phyloP scores from a whole-genome alignment of 2,329 filamentous ascomycete genomes.

The Aspergillus glaucus region DNA sequence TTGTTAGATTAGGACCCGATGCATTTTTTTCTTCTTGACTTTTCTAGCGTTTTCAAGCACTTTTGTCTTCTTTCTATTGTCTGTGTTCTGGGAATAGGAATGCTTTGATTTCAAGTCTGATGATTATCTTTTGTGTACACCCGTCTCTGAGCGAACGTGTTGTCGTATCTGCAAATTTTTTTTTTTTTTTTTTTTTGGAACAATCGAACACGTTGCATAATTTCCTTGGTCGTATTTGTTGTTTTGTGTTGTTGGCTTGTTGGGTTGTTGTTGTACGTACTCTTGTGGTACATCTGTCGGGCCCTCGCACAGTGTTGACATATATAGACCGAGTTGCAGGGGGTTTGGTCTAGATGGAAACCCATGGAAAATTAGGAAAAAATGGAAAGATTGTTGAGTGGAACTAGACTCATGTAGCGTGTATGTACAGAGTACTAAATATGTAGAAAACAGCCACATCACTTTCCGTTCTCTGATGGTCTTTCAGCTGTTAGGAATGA shows the following conservation, averaged over 20 bases:
- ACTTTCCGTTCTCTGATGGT: background rate
- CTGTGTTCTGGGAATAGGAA: background rate
- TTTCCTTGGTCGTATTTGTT: background rate
- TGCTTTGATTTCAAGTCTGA: background rate
- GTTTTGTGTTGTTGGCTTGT: background rate
- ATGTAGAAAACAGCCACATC: background rate
- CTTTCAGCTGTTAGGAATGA: background rate
- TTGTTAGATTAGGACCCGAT: slow-evolving; percentile 19
- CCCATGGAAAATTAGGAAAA: too few relatives aligned
- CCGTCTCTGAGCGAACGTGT: background rate
- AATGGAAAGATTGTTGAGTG: too few relatives aligned
- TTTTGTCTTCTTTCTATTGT: slow-evolving; percentile 4
- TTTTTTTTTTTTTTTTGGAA: background rate
- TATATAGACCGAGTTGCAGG: too few relatives aligned
- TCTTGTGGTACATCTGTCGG: background rate
- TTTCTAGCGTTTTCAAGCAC: slow-evolving; percentile 3
- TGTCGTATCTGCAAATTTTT: background rate
- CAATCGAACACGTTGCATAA: background rate
- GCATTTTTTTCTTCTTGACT: slow-evolving; percentile 17
- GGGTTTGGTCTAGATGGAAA: too few relatives aligned
- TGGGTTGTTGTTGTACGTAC: too few relatives aligned
- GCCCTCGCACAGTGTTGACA: background rate
- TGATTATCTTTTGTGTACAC: too few relatives aligned
- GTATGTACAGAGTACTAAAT: background rate
- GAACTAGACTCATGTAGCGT: too few relatives aligned